These are phyloP conservation scores for Reticulascus tulasneorum DNA, from an alignment of 2,329 filamentous ascomycete genomes.

Conservation along the genomic window DNA sequence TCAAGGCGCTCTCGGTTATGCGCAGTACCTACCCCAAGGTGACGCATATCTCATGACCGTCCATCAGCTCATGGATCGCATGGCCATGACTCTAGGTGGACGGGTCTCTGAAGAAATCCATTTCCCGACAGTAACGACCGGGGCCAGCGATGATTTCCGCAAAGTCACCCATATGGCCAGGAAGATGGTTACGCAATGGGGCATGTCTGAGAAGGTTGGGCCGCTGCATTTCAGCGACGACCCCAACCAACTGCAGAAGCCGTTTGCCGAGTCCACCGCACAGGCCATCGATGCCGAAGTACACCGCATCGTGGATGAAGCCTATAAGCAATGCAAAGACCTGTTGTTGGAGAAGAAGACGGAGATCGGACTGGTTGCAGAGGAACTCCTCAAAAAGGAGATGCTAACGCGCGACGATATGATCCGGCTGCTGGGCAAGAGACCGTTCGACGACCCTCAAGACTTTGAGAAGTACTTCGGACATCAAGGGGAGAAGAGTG, in stretches of 20 bases:
- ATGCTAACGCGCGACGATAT: constrained; percentile 88
- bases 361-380: constrained; percentile 84
- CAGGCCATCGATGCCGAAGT: constrained; percentile 91
- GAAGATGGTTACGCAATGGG: constrained; percentile 98
- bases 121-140: constrained; percentile 93
- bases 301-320: constrained; percentile 83
- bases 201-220: constrained; percentile 93
- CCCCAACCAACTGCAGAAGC: constrained; percentile 81
- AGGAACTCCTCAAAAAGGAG: constrained; percentile 90
- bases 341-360: constrained; percentile 81
- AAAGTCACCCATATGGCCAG: constrained; percentile 96
- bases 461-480: constrained; percentile 96
- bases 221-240: constrained; percentile 87
- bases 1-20: constrained; percentile 89
- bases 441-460: constrained; percentile 78
- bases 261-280: constrained; percentile 91
- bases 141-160: constrained; percentile 95
- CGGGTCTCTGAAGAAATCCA: constrained; percentile 94
- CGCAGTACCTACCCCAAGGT: constrained; percentile 87
- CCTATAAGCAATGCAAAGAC: constrained; percentile 84
- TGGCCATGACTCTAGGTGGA: constrained; percentile 98
- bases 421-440: constrained; percentile 77
- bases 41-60: constrained; percentile 96
- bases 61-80: constrained; percentile 95
- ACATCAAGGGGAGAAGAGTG: constrained; percentile 45